phyloP scores from a whole-genome alignment of 257 asterid species.

The Rehmannia glutinosa region DNA sequence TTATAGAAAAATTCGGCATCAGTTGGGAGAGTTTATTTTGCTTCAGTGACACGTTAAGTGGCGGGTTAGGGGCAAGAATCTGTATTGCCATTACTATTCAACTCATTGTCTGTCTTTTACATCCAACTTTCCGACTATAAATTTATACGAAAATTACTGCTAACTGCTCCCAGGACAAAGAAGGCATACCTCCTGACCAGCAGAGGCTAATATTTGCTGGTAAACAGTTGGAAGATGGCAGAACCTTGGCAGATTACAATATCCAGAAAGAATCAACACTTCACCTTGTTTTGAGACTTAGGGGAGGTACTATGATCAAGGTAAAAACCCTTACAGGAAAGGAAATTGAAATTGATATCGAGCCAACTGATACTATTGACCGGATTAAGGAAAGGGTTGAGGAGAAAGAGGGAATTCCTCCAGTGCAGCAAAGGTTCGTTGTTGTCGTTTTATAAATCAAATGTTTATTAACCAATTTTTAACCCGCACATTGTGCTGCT shows the following conservation, averaged over 20 bases:
- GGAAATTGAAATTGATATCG: slow-evolving; percentile 66
- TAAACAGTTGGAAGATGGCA: slow-evolving; percentile 71
- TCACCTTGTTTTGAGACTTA: slow-evolving; percentile 61
- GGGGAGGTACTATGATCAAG: slow-evolving; percentile 80
- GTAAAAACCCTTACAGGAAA: slow-evolving; percentile 70
- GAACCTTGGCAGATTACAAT: slow-evolving; percentile 65
- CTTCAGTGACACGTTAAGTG: neutral
- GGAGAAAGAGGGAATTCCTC: slow-evolving; percentile 85
- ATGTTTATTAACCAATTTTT: neutral
- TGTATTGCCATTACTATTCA: neutral
- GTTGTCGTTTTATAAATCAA: neutral
- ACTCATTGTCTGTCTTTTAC: too few species aligned
- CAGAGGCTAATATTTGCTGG: slow-evolving; percentile 74
- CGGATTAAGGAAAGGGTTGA: slow-evolving; percentile 69
- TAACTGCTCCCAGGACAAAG: slow-evolving; percentile 46
- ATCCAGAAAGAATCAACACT: slow-evolving; percentile 67
- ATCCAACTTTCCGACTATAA: neutral
- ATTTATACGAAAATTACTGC: neutral
- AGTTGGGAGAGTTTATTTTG: neutral
- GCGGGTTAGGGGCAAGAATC: neutral
- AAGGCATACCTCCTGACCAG: slow-evolving; percentile 77
- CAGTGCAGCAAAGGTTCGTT: slow-evolving; percentile 61
- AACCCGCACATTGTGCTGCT: neutral
- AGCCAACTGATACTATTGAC: slow-evolving; percentile 69
- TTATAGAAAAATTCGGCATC: neutral